phyloP scores from a whole-genome alignment of 139 green algal species.

The Coelastrella sp. region DNA sequence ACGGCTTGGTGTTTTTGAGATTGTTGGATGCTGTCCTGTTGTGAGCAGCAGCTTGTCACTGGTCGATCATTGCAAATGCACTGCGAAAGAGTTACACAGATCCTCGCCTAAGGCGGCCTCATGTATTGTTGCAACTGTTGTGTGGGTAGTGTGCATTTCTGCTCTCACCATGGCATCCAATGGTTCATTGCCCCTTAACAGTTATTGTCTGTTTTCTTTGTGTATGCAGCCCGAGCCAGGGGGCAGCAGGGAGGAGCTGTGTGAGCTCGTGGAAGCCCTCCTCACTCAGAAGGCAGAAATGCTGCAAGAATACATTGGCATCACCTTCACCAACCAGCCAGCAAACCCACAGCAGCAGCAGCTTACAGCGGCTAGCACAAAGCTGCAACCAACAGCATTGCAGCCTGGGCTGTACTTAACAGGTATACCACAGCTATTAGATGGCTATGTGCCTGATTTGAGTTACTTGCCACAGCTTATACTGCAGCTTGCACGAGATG shows the following conservation, averaged over 20 bases:
- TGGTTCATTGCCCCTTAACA: too few relatives aligned
- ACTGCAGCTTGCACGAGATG: conserved; percentile 77
- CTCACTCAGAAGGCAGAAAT: conserved; percentile 74
- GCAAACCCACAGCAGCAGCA: neutral
- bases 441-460: conserved; percentile 77
- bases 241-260: conserved; percentile 76
- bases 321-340: conserved; percentile 47
- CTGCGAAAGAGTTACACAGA: too few relatives aligned
- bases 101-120: too few relatives aligned
- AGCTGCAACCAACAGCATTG: neutral
- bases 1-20: too few relatives aligned
- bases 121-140: too few relatives aligned
- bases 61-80: too few relatives aligned
- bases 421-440: conserved; percentile 77
- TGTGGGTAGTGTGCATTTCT: neutral
- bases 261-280: conserved; percentile 68
- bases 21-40: too few relatives aligned
- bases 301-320: conserved; percentile 77
- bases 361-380: neutral
- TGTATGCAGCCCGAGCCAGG: conserved; percentile 41
- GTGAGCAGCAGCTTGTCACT: too few relatives aligned
- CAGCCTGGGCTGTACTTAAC: conserved; percentile 57
- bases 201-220: neutral
- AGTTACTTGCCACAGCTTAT: conserved; percentile 78
- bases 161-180: neutral